Evolutionary conservation across 768 basidiomycete species (phyloP), one percentile per base, ranked within the genome.

Genomic region (Rossbeevera mucosa): DNA sequence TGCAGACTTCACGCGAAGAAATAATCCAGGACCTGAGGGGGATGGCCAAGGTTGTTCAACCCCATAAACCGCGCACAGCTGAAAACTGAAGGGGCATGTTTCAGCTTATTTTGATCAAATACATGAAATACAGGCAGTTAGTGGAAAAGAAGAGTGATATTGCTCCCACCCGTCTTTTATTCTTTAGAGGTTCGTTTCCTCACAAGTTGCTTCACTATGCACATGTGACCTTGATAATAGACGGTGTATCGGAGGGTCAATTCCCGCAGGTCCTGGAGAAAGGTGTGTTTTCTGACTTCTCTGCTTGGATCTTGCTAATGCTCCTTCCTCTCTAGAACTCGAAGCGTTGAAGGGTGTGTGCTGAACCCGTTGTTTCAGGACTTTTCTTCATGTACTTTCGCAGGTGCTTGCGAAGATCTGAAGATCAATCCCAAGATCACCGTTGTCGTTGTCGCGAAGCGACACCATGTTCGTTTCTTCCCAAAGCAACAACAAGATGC

Each of bases 401-500:
- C 62, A 91, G 90, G 57, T 48, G 89, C 89, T 4, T 91, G 87
- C 56, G 53, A 49, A 0, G 76, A 80, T 5, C 59, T 86, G 1
- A 72, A 73, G 7, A 83, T 90, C 25, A 72, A 73, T 1, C 80
- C 81, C 0, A 81, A 78, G 47, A 86, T 92, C 26, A 92, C 91
- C 0, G 71, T 92, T 21, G 78, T 91, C 47, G 74, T 92, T 22
- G 90, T 92, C 7, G 89, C 87, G 14, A 93, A 92, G 51, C 66
- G 68, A 24, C 71, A 72, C 25, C 70, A 73, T 5, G 72, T 73
- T 28, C 72, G 72, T 16, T 78, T 85, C 67, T 85, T 86, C 73
- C 82, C 82, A 0, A 59, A 51, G 31, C 62, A 64, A 6, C 49
- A 51, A 0, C 55, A 59, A 7, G 78, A 85, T 8, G 79, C 72